Percentiles rank a stretch among this genome's conserved stretches.
These are phyloP conservation scores for Pezicula radicicola DNA, from an alignment of 2,329 filamentous ascomycete genomes.

Conservation along the genomic window DNA sequence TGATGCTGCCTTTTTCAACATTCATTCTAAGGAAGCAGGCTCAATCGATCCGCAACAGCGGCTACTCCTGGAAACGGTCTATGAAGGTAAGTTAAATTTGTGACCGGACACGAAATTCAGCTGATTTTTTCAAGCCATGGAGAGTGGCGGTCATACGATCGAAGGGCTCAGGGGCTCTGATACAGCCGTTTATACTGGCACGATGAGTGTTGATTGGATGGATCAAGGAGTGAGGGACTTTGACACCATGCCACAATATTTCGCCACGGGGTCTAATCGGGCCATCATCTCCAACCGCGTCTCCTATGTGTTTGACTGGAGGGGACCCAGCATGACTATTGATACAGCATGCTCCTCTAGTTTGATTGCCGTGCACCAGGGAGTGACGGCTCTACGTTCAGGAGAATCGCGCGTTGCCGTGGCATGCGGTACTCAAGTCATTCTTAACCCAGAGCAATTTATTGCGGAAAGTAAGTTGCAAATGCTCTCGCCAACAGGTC, in stretches of 20 bases:
- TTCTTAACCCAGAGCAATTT: constrained; percentile 1
- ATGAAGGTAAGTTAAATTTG: constrained; percentile 1
- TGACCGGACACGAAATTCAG: too few species aligned
- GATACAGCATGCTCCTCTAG: constrained; percentile 36
- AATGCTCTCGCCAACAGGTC: constrained; percentile 22
- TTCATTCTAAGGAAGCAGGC: constrained; percentile 16
- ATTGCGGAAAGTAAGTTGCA: constrained; percentile 31
- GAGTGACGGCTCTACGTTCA: constrained; percentile 6
- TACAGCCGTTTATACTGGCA: constrained; percentile 27
- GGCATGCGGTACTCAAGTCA: constrained; percentile 11
- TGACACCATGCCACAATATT: constrained; percentile 28
- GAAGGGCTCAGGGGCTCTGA: constrained; percentile 13
- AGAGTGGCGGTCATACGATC: constrained; percentile 15
- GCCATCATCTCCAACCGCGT: constrained; percentile 36
- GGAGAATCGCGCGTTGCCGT: constrained; percentile 4
- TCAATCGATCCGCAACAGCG: constrained; percentile 23
- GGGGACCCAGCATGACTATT: constrained; percentile 32
- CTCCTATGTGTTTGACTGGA: constrained; percentile 35
- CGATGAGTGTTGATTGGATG: constrained; percentile 32
- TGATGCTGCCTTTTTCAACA: constrained; percentile 22
- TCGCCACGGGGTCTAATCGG: constrained; percentile 26
- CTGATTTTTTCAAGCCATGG: constrained; percentile 9
- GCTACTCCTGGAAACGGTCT: constrained; percentile 16
- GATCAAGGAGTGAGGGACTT: constrained; percentile 30
- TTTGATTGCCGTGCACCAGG: constrained; percentile 29